Base-by-base conservation (phyloP, 352 stramenopile species). In the Aphanomyces stellatus region DNA sequence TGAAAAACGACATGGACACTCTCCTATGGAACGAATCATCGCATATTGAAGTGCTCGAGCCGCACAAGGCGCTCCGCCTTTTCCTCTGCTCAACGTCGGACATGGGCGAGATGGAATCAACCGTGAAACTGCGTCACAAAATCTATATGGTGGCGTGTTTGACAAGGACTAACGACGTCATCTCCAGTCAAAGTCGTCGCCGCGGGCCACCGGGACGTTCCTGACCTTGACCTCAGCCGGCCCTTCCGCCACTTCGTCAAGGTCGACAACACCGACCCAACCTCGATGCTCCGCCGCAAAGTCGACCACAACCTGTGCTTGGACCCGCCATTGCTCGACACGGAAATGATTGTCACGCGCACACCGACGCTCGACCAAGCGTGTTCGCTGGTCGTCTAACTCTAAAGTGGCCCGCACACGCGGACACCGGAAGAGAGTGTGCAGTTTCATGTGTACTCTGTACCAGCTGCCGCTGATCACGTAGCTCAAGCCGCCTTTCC, bases 1-100 rank as follows among this genome's bases (percentile, higher is more conserved):
- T 65, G 34, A 53, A 51, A 8, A 65, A 65, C 17, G 57, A 65
- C 15, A n/a, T 65, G 15, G 57, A 35, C 33, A 65, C 57, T 1
- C 10, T 65, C 4, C 43, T 65, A 2, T 65, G 57, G 57, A 27
- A 41, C 27, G 57, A 65, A 33, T 34, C 42, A 25, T 13, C 53
- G 57, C 57, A 53, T 11, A 53, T 65, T 33, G 57, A 65, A 51
- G 22, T 65, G 15, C 25, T 53, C 34, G 28, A 19, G 25, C 42
- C 8, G 11, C 24, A 10, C 8, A 22, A 2, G 13, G 11, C 1
- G 15, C 34, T 31, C 57, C 19, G 4, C 8, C 57, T 65, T 4
- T 22, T 31, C 2, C 57, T 65, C 15, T 35, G 57, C 17, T 27
- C 34, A n/a, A 46, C 41, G 27, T 25, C 10, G 25, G 57, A 53